Percentiles rank a stretch among this genome's conserved stretches.
These are phyloP conservation scores for Aspergillus egyptiacus DNA, from an alignment of 495 filamentous ascomycete species.

Conservation along the genomic window DNA sequence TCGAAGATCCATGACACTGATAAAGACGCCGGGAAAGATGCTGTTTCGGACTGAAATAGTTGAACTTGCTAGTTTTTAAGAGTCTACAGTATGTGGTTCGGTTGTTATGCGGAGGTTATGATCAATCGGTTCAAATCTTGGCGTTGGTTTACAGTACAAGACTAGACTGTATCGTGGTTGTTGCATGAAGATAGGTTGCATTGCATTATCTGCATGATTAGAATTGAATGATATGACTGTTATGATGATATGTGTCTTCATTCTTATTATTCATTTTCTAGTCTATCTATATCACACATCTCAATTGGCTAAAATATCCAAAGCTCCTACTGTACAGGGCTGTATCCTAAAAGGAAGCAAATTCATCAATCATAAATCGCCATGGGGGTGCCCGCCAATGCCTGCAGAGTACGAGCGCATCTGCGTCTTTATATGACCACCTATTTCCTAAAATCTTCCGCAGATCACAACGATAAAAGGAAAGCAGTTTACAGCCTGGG, in stretches of 20 bases:
- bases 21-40: slow-evolving; percentile 15
- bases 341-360: not conserved
- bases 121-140: too few species aligned
- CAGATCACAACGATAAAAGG: too few species aligned
- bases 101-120: not conserved
- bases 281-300: not conserved
- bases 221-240: not conserved
- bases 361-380: slow-evolving; percentile 3
- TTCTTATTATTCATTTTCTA: too few species aligned
- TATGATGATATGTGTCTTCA: too few species aligned
- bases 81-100: not conserved
- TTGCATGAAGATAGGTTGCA: not conserved
- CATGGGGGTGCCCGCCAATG: not conserved
- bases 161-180: not conserved
- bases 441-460: too few species aligned
- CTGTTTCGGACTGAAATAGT: slow-evolving; percentile 9
- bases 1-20: slow-evolving; percentile 40
- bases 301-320: not conserved
- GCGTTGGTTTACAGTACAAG: not conserved
- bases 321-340: not conserved
- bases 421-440: not conserved
- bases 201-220: not conserved
- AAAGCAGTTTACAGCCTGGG: slow-evolving; percentile 33
- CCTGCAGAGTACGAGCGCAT: not conserved
- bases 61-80: not conserved